Evolutionary conservation across 106 monocot species (phyloP), one percentile per base, ranked within the genome.

Genomic region (Vanilla planifolia): DNA sequence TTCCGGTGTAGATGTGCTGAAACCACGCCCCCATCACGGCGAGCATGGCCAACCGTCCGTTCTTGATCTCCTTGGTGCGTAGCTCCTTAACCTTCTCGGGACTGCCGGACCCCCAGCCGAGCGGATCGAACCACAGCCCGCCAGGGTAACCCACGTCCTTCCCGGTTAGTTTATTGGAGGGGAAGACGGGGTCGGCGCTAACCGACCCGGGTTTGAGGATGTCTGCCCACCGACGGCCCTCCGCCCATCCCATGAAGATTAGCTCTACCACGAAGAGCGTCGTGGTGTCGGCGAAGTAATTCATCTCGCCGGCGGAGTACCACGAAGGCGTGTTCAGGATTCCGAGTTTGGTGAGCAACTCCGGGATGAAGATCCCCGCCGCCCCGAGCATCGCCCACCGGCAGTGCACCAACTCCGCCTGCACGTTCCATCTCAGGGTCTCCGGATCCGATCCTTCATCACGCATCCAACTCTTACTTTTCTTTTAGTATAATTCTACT

Each of bases 1-100:
- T 98, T 17, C 96, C 96, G 26, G 96, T 98, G 81, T 91, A 98
- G 37, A 77, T 66, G n/a, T 77, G 77, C 45, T 98, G 96, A 70
- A 98, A 98, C 96, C 96, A 98, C 10, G 96, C 96, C 10, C 96
- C 96, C 72, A 98, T 88, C 1, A 98, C 96, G 2, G 91, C 96
- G 55, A 98, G 61, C 96, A 98, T 98, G 3, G 96, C 96, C 16
- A 98, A 61, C 53, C 96, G 75, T 6, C 96, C 96, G 45, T 98
- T 98, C 87, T 98, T 98, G 66, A 98, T 88, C 91, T 98, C 96
- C 84, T 87, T 98, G 27, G 77, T 79, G 67, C 96, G 76, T 74
- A 98, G 67, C 69, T 98, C 91, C 87, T 68, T 98, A 39, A 98
- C 23, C 81, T 91, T 91, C 76, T 81, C 91, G 1, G 96, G 87